phyloP scores from a whole-genome alignment of 1,284 basidiomycete genomes.

The Cutaneotrichosporon spelunceum region DNA sequence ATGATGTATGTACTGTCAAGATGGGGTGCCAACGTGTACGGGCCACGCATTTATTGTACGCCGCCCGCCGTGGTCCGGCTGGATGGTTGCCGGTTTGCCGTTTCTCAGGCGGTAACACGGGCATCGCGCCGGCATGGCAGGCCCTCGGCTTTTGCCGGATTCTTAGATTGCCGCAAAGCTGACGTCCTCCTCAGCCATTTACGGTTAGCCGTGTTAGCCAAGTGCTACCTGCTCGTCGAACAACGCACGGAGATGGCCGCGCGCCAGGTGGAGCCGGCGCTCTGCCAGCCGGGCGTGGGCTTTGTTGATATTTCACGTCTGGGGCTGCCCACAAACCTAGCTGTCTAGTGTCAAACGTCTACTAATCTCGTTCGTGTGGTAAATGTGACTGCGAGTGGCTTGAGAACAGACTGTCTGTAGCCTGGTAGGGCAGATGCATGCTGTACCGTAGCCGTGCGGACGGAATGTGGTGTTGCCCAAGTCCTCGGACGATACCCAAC shows the following conservation, averaged over 20 bases:
- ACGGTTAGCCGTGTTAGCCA: not conserved
- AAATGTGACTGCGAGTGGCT: too few relatives aligned
- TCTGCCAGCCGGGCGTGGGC: not conserved
- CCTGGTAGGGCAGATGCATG: too few relatives aligned
- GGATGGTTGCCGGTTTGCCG: not conserved
- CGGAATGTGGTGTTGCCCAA: too few relatives aligned
- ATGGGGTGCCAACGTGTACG: not conserved
- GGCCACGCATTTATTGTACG: not conserved
- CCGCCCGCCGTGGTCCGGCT: not conserved
- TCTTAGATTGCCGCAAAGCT: not conserved
- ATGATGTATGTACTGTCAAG: constrained; percentile 23
- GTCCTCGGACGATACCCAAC: too few relatives aligned
- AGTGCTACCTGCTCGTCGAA: not conserved
- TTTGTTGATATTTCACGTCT: too few relatives aligned
- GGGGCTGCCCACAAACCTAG: too few relatives aligned
- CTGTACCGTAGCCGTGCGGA: too few relatives aligned
- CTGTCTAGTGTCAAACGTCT: too few relatives aligned
- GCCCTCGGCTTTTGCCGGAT: not conserved
- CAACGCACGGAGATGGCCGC: not conserved
- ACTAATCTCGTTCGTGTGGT: too few relatives aligned
- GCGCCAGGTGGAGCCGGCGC: not conserved
- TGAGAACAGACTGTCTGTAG: too few relatives aligned
- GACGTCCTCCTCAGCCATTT: too few relatives aligned
- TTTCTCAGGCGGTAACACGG: not conserved
- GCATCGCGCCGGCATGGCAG: not conserved